phyloP scores from a whole-genome alignment of 2,329 filamentous ascomycete genomes.

The Periconia sp. region DNA sequence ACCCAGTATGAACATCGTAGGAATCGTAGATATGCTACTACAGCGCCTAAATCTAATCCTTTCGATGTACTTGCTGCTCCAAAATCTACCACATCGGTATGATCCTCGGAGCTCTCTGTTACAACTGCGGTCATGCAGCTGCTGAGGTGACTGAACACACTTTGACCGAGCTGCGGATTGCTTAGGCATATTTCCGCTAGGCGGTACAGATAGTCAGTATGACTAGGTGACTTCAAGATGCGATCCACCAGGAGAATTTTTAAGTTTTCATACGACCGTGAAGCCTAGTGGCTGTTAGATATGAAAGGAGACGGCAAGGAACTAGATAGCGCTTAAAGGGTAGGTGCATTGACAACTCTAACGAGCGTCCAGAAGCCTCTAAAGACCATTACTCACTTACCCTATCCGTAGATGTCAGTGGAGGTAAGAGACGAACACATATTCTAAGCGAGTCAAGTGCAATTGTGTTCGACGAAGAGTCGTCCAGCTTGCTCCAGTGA shows the following conservation, averaged over 20 bases:
- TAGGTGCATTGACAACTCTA: slow-evolving; percentile 2
- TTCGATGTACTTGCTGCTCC: too few relatives aligned
- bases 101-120: not conserved
- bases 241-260: slow-evolving; percentile 22
- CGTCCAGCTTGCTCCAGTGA: slow-evolving; percentile 25
- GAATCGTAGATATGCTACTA: slow-evolving; percentile 29
- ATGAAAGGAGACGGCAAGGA: not conserved
- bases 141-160: slow-evolving; percentile 15
- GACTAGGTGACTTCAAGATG: slow-evolving; percentile 18
- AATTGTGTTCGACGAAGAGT: slow-evolving; percentile 13
- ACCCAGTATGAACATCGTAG: slow-evolving; percentile 42
- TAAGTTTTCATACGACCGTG: slow-evolving; percentile 12
- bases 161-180: slow-evolving; percentile 20
- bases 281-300: slow-evolving; percentile 9
- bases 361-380: not conserved
- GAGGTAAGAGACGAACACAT: slow-evolving; percentile 27
- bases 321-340: too few relatives aligned
- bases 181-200: slow-evolving; percentile 31
- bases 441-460: slow-evolving; percentile 27
- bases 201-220: slow-evolving; percentile 25
- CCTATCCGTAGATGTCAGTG: not conserved
- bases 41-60: not conserved
- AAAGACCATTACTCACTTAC: slow-evolving; percentile 9
- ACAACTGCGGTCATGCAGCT: slow-evolving; percentile 1
- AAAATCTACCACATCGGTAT: too few relatives aligned